Evolutionary conservation across 129 eudicot genomes (phyloP).

Genomic region (Artemisia tridentata): DNA sequence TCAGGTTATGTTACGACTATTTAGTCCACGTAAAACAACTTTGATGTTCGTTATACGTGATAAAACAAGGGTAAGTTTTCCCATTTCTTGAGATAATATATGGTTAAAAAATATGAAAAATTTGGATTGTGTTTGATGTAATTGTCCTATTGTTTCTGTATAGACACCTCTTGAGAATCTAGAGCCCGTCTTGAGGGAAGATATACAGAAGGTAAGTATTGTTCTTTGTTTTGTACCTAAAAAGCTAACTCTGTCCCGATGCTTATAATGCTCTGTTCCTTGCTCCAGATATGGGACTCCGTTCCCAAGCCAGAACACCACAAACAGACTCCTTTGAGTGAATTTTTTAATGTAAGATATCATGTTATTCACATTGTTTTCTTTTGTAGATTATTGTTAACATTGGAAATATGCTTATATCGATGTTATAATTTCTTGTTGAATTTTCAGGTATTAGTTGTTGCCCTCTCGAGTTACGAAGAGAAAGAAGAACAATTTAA

Average conservation of each 20-base stretch:
- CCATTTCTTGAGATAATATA: not conserved
- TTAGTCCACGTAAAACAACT: constrained; percentile 98
- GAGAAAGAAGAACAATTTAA: constrained; percentile 97
- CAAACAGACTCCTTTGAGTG: constrained; percentile 93
- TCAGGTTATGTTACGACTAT: constrained; percentile 98
- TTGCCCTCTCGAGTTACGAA: constrained; percentile 92
- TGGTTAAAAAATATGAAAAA: not conserved
- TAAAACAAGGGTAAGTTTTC: constrained; percentile 81
- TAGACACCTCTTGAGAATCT: constrained; percentile 93
- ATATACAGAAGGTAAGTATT: constrained; percentile 72
- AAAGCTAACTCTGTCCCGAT: not conserved
- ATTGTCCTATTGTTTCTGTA: constrained; percentile 28
- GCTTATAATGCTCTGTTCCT: constrained; percentile 10
- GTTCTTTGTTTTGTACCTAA: not conserved
- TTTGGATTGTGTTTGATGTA: constrained; percentile 20
- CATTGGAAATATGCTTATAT: not conserved
- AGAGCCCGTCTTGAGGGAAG: constrained; percentile 93
- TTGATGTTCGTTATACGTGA: constrained; percentile 97
- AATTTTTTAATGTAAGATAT: constrained; percentile 88
- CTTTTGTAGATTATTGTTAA: constrained; percentile 8
- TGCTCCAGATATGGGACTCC: constrained; percentile 85
- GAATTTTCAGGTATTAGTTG: constrained; percentile 73
- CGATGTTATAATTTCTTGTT: constrained; percentile 7
- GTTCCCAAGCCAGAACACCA: constrained; percentile 98
- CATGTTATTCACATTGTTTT: constrained; percentile 4